Evolutionary conservation across 768 basidiomycete genomes (phyloP), one percentile per base, ranked within the genome.

Genomic region (Tulasnella sp.): DNA sequence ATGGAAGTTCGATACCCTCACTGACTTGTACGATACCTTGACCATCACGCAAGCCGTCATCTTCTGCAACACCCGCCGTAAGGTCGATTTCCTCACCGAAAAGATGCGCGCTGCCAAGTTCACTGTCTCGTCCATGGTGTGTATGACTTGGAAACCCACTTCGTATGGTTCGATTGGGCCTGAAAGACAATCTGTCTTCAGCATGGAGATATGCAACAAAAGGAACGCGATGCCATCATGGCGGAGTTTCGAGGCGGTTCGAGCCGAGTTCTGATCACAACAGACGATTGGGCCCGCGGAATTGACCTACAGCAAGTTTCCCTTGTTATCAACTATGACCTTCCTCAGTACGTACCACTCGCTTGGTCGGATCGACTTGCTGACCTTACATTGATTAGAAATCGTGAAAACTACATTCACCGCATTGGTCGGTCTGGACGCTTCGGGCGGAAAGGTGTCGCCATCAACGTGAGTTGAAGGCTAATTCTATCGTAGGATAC

Each of bases 1-100:
- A 69, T 97, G 93, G 93, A 99, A 99, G 70, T 93, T 96, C 68
- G 93, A 97, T 73, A 97, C 93, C 0, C 78, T 99, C 30, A 96
- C 89, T 69, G 94, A 96, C 74, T 74, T 99, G 49, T 98, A 96
- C 73, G 94, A 98, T 72, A 97, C 94, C 25, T 82, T 99, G 64
- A 97, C 93, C 57, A 97, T 99, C 71, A 97, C 93, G 5, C 94
- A 97, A 78, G 94, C 93, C 49, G 93, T 98, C 70, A 96, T 98
- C 69, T 97, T 98, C 76, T 98, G 94, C 76, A 97, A 97, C 75
- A 97, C 92, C 41, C 3, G n/a, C 12, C 21, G 43, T 29, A 65
- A 91, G 88, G 88, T 97, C 63, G 93, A 97, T 72, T 97, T 92
- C 92, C 70, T 99, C 65, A 97, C 94, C 60, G 92, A 98, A 73